Evolutionary conservation across 306 rosid species (phyloP), one percentile per base, ranked within the genome.

Genomic region (Begonia peltatifolia): DNA sequence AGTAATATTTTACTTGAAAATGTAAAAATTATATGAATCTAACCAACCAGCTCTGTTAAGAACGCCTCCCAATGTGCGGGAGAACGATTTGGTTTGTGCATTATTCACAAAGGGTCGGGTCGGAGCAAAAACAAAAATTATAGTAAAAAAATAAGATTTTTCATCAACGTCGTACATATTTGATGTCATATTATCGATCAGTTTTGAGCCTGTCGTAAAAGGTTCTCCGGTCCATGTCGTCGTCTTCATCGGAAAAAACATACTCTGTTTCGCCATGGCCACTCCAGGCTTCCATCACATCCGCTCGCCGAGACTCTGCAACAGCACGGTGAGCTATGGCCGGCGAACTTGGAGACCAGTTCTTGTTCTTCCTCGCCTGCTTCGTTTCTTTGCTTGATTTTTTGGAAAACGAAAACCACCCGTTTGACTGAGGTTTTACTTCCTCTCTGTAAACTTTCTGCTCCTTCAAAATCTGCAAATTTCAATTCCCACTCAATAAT

Each of bases 341-440:
- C 9, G 85, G 77, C 0, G 83, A 75, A 16, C 68, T 76, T 15
- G 71, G 53, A 1, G 71, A 56, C 71, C 75, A 67, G 50, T 66
- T 74, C 68, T 53, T 57, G 67, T 48, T 69, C 71, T 61, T 74
- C 62, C 59, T 65, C 17, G 63, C 11, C 17, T 11, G 44, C 36
- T 59, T 64, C 13, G 20, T 63, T 22, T 70, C 72, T 70, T 64
- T 65, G 62, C 66, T 63, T 11, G 46, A 14, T 12, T 55, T 14
- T 60, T 55, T 72, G 50, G 68, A 65, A n/a, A 57, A 61, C 1
- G 82, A 66, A 0, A 79, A 3, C 59, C 51, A 47, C 6, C 50
- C 70, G 43, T 48, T 52, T 23, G 73, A 53, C 6, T 76, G 63
- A 46, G 68, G 42, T 30, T 67, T 80, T 23, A 66, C 74, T 1